phyloP scores from a whole-genome alignment of 768 basidiomycete genomes.

The Tylopilus felleus region DNA sequence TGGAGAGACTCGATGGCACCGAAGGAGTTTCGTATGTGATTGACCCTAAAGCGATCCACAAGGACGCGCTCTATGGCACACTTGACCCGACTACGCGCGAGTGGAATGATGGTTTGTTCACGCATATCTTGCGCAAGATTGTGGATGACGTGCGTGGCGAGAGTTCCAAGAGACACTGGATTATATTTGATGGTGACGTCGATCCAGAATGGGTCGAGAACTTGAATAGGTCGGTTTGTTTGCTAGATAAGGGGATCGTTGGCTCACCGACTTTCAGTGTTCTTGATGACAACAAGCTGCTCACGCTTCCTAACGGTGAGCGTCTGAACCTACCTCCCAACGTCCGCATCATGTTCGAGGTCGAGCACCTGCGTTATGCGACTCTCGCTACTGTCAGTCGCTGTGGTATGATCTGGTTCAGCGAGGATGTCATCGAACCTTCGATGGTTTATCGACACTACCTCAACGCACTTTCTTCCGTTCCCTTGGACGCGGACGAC shows the following conservation, averaged over 20 bases:
- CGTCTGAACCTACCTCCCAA: constrained; percentile 95
- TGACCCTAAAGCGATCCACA: constrained; percentile 98
- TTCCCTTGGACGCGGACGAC: constrained; percentile 85
- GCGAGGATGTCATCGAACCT: constrained; percentile 90
- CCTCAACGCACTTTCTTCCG: constrained; percentile 67
- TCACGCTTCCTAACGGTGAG: constrained; percentile 97
- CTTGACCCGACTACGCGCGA: constrained; percentile 96
- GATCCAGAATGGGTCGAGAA: constrained; percentile 99
- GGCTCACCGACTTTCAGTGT: constrained; percentile 55
- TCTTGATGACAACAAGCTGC: constrained; percentile 95
- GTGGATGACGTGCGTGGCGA: constrained; percentile 98
- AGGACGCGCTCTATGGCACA: constrained; percentile 96
- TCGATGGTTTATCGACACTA: constrained; percentile 91
- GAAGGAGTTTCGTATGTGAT: constrained; percentile 97
- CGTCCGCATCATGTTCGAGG: constrained; percentile 99
- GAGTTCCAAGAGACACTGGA: constrained; percentile 96
- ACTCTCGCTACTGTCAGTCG: constrained; percentile 99
- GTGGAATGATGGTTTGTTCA: constrained; percentile 99
- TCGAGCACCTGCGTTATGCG: constrained; percentile 95
- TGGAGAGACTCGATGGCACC: constrained; percentile 85
- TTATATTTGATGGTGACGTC: constrained; percentile 98
- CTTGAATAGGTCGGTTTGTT: constrained; percentile 77
- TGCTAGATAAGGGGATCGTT: neutral
- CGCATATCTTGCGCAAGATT: constrained; percentile 94
- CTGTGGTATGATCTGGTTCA: constrained; percentile 99